Conservation (phyloP, 164 flowering plant genomes). For the Vitis amurensis region DNA sequence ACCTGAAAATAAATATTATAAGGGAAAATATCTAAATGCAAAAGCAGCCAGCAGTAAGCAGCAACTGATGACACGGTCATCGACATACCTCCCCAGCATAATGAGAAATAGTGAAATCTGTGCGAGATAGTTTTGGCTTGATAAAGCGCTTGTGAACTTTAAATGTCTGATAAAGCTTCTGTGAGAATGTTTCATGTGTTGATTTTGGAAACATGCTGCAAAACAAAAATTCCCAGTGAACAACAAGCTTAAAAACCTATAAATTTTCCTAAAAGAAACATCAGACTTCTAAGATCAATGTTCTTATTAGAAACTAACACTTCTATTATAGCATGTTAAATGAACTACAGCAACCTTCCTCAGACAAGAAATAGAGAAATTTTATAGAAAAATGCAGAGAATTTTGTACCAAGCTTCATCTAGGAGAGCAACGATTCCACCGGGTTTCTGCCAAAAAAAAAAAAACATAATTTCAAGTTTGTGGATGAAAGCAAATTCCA, state of each 20-base stretch:
- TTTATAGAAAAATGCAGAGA: background rate
- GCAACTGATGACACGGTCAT: background rate
- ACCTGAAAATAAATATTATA: constrained; percentile 40
- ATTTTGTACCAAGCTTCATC: constrained; percentile 72
- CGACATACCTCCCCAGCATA: constrained; percentile 76
- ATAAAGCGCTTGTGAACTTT: constrained; percentile 64
- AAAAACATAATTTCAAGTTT: constrained; percentile 3
- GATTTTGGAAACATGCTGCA: constrained; percentile 86
- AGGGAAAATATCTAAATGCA: background rate
- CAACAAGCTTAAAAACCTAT: background rate
- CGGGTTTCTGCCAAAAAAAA: constrained; percentile 59
- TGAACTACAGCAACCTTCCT: no score
- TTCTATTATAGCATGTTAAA: no score
- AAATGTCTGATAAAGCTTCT: constrained; percentile 76
- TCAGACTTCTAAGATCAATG: no score
- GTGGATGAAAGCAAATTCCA: background rate
- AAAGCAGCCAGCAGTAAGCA: background rate
- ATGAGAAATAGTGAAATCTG: constrained; percentile 68
- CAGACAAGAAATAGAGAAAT: background rate
- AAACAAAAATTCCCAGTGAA: constrained; percentile 8
- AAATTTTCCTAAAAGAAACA: no score
- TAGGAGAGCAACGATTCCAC: constrained; percentile 69
- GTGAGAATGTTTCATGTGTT: constrained; percentile 72
- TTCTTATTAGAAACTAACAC: no score
- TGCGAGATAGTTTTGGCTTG: constrained; percentile 76